Percentiles rank a stretch among this genome's conserved stretches.
phyloP scores from a whole-genome alignment of 2,329 filamentous ascomycete species.

The Orbilia javanica region DNA sequence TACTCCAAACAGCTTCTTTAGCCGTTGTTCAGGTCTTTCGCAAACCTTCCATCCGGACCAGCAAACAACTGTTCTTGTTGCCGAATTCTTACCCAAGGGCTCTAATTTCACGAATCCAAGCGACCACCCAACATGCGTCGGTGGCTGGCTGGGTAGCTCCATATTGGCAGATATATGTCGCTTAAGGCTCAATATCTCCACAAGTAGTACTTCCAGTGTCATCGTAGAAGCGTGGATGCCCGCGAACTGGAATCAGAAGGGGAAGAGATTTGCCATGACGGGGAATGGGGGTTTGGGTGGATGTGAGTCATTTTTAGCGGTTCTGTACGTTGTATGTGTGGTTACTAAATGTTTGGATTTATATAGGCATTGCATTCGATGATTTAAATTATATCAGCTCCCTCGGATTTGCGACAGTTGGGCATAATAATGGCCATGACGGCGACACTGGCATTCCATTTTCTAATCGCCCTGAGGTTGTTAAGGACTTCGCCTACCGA shows the following conservation, averaged over 20 bases:
- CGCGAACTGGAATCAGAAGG: constrained; percentile 39
- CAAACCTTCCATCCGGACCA: constrained; percentile 34
- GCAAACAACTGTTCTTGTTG: constrained; percentile 27
- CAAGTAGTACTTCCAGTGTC: constrained; percentile 38
- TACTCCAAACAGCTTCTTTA: constrained; percentile 10
- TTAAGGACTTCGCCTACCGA: constrained; percentile 55
- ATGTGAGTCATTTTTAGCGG: too few relatives aligned
- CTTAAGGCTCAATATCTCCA: constrained; percentile 36
- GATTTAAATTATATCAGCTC: constrained; percentile 29
- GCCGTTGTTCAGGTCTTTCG: constrained; percentile 23
- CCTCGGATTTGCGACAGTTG: constrained; percentile 36
- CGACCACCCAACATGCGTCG: constrained; percentile 1
- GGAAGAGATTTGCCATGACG: constrained; percentile 38
- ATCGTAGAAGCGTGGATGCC: constrained; percentile 51
- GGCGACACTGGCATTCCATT: constrained; percentile 43
- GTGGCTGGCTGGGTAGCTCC: not conserved
- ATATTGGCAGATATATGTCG: constrained; percentile 41
- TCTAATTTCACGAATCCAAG: constrained; percentile 40
- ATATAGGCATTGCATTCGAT: constrained; percentile 30
- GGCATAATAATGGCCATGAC: constrained; percentile 56
- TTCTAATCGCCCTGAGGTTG: constrained; percentile 45
- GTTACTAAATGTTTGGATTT: not conserved
- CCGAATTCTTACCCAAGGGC: constrained; percentile 23
- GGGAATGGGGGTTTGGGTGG: constrained; percentile 37
- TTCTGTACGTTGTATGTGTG: not conserved